Conservation (phyloP, 75 land plant species). For the Pinus albicaulis region DNA sequence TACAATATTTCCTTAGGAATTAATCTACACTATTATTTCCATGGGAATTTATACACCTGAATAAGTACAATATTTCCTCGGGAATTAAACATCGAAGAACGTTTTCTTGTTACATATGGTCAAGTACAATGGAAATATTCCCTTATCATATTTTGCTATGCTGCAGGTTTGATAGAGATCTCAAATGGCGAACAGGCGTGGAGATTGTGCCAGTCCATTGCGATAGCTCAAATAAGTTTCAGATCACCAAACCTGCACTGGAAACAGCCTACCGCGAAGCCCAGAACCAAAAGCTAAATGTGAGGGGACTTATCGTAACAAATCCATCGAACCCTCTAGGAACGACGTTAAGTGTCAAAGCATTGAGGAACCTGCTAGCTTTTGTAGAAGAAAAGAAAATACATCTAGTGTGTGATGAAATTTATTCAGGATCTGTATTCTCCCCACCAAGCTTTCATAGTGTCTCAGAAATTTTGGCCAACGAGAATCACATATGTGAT, state of each 20-base stretch:
- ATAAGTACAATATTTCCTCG: no score
- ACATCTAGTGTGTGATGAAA: constrained; percentile 75
- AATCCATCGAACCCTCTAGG: constrained; percentile 84
- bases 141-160: no score
- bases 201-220: constrained; percentile 71
- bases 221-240: constrained; percentile 54
- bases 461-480: constrained; percentile 36
- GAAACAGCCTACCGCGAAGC: constrained; percentile 44
- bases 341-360: constrained; percentile 23
- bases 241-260: constrained; percentile 39
- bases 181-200: constrained; percentile 79
- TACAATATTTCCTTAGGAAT: no score
- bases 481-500: constrained; percentile 1
- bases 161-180: constrained; percentile 78
- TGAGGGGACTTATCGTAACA: constrained; percentile 65
- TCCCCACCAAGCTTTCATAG: constrained; percentile 42
- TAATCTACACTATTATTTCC: no score
- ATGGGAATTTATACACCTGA: no score
- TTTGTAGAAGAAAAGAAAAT: constrained; percentile 48
- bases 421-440: constrained; percentile 70
- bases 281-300: constrained; percentile 30
- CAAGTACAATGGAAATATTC: no score
- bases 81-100: no score
- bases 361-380: constrained; percentile 35
- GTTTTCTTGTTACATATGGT: no score